A percentile compares a stretch with the other conserved stretches of the same genome.
These are phyloP conservation scores for Trichoderma orchidacearum DNA, from an alignment of 495 filamentous ascomycete species.

Conservation along the genomic window DNA sequence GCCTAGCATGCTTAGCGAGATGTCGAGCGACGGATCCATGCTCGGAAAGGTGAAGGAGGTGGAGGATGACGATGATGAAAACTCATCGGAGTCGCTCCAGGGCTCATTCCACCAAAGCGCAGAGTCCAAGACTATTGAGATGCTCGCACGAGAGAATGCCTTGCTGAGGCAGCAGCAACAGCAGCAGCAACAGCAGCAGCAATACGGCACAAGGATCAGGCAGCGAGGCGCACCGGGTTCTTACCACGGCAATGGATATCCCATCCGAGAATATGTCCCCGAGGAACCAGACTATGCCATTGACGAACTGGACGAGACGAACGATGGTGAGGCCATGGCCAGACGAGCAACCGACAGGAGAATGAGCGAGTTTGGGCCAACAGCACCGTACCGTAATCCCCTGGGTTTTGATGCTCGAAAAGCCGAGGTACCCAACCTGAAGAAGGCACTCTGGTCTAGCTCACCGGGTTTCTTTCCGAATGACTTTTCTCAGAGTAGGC, in stretches of 20 bases:
- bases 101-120: constrained; percentile 39
- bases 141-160: constrained; percentile 60
- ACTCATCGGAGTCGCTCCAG: constrained; percentile 44
- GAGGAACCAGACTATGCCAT: constrained; percentile 60
- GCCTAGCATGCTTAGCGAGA: constrained; percentile 72
- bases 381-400: constrained; percentile 35
- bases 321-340: constrained; percentile 36
- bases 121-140: constrained; percentile 56
- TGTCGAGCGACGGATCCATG: constrained; percentile 54
- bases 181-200: constrained; percentile 38
- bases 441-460: constrained; percentile 80
- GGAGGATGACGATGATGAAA: constrained; percentile 67
- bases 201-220: constrained; percentile 30
- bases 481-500: constrained; percentile 71
- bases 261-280: constrained; percentile 47
- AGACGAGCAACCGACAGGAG: constrained; percentile 40
- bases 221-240: constrained; percentile 46
- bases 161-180: constrained; percentile 50
- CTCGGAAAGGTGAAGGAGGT: constrained; percentile 71
- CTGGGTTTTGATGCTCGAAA: constrained; percentile 58
- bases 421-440: constrained; percentile 48
- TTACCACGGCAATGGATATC: constrained; percentile 42
- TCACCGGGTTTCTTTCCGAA: constrained; percentile 62
- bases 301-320: constrained; percentile 54
- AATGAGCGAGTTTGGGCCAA: constrained; percentile 51